Percentiles rank a stretch among this genome's conserved stretches.
phyloP scores from a whole-genome alignment of 345 rosid species.

The Diplotaxis tenuifolia region DNA sequence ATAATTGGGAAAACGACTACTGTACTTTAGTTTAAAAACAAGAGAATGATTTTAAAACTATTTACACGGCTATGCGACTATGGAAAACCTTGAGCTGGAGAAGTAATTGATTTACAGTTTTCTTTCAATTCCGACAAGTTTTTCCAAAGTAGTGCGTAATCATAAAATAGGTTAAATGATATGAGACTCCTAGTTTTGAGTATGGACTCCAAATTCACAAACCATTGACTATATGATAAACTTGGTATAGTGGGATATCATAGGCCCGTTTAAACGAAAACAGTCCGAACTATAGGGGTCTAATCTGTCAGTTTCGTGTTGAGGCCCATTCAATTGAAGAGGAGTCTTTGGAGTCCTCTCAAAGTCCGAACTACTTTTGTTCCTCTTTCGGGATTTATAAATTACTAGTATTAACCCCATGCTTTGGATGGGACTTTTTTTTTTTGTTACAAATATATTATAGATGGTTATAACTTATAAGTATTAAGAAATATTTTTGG shows the following conservation, averaged over 20 bases:
- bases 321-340: not conserved
- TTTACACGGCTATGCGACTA: not conserved
- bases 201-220: not conserved
- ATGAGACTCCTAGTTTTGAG: not conserved
- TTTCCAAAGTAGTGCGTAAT: too few relatives aligned
- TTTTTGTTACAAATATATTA: too few relatives aligned
- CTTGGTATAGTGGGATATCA: not conserved
- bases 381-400: too few relatives aligned
- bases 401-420: too few relatives aligned
- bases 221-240: not conserved
- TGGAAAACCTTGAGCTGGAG: too few relatives aligned
- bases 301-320: not conserved
- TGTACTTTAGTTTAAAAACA: not conserved
- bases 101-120: too few relatives aligned
- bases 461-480: too few relatives aligned
- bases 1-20: not conserved
- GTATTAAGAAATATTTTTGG: too few relatives aligned
- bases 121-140: too few relatives aligned
- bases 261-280: not conserved
- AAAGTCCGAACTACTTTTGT: not conserved
- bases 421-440: too few relatives aligned
- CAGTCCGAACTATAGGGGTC: not conserved
- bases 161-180: not conserved
- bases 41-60: not conserved
- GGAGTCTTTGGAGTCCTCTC: not conserved